Evolutionary conservation across 768 basidiomycete species (phyloP).

Genomic region (Asterophora lycoperdoides): DNA sequence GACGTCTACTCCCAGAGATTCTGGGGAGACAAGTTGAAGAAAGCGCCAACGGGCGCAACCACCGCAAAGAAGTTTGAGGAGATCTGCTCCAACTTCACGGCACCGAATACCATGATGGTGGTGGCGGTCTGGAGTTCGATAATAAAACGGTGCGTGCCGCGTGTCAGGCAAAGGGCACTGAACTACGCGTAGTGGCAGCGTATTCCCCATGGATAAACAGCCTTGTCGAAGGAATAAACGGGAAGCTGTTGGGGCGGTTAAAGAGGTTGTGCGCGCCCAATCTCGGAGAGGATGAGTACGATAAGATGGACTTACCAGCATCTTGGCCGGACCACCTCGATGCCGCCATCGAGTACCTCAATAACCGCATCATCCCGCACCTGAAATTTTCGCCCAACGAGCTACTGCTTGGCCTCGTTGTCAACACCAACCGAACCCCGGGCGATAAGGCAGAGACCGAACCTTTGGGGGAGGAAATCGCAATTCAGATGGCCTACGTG

Average conservation of each 20-base stretch:
- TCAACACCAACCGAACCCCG: too few species aligned
- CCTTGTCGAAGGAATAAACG: too few species aligned
- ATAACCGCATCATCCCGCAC: neutral
- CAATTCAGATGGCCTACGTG: too few species aligned
- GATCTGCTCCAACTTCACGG: neutral
- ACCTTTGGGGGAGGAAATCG: neutral
- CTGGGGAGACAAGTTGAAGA: constrained; percentile 9
- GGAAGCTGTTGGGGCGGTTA: too few species aligned
- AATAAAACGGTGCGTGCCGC: neutral
- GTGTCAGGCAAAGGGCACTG: neutral
- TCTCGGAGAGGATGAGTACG: too few species aligned
- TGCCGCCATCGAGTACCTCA: neutral
- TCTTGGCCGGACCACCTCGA: neutral
- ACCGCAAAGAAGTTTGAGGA: neutral
- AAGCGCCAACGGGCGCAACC: neutral
- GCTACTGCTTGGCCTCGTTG: neutral
- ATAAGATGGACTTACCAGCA: too few species aligned
- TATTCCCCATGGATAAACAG: too few species aligned
- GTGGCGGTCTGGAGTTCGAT: constrained; percentile 1
- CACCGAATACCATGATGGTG: neutral
- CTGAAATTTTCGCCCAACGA: constrained; percentile 3
- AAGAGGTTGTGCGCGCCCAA: neutral
- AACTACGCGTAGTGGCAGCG: too few species aligned
- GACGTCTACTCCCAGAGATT: constrained; percentile 5
- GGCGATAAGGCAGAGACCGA: neutral